Evolutionary conservation across 2,329 filamentous ascomycete genomes (phyloP), one percentile per base, ranked within the genome.

Genomic region (Stagonosporopsis vannaccii): DNA sequence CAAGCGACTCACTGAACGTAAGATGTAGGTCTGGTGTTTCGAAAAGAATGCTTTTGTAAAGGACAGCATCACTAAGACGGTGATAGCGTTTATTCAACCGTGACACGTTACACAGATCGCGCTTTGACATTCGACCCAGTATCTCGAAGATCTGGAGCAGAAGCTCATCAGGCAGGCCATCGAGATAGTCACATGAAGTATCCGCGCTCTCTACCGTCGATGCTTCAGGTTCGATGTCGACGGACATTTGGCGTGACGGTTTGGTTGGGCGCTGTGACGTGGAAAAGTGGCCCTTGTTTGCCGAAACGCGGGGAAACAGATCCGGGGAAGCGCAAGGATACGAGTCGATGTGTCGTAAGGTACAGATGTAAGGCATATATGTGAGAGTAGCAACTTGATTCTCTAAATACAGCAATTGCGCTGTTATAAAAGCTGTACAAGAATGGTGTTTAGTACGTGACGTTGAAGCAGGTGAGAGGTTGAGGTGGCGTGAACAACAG

Each of bases 1-100:
- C 59, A 8, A 73, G 55, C 4, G 70, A 73, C 40, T 73, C 70
- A 57, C 68, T 72, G 64, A 73, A 73, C 8, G 66, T 71, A 20
- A 73, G 68, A 49, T 73, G 70, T 2, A 72, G 49, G 26, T 73
- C 69, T 23, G 70, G 70, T 5, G 65, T 69, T 11, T 71, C 62
- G 61, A 73, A 73, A 6, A 70, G 51, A 15, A 73, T 68, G 43
- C 67, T 70, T 35, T 72, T 71, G 59, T 73, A 73, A 4, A 73
- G 56, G 2, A 71, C 61, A 3, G 69, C 68, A 39, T 73, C 70
- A 60, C 68, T 70, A 22, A 73, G 62, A 37, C 63, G 63, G 45
- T 72, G 69, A 57, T 65, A 72, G 51, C 59, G 66, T 48, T 67
- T 68, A 61, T 70, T 72, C 43, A 72, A 52, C 33, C 66, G 62